phyloP scores from a whole-genome alignment of 169 alveolate species.

The Cryptosporidium tyzzeri region DNA sequence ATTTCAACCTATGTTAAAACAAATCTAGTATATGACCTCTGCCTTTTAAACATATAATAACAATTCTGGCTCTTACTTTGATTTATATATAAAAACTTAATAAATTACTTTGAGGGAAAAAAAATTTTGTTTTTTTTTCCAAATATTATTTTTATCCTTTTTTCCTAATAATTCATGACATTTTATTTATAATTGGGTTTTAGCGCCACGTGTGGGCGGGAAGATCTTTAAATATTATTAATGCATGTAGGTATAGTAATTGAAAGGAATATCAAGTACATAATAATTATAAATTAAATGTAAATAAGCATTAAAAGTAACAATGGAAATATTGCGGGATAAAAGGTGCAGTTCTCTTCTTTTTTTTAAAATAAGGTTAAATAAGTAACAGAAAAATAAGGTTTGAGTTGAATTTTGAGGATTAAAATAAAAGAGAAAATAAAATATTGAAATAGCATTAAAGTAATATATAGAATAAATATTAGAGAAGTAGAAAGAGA shows the following conservation, averaged over 20 bases:
- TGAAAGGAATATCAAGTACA: neutral
- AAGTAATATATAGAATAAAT: too few relatives aligned
- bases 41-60: neutral
- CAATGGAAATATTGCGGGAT: neutral
- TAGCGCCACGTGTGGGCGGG: conserved; percentile 20
- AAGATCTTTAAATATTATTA: conserved; percentile 2
- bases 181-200: neutral
- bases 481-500: too few relatives aligned
- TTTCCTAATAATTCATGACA: neutral
- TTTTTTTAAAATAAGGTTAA: neutral
- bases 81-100: too few relatives aligned
- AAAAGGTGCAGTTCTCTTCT: neutral
- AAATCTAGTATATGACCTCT: too few relatives aligned
- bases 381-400: neutral
- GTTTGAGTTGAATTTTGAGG: neutral
- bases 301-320: too few relatives aligned
- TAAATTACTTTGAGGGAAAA: too few relatives aligned
- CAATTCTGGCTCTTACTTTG: neutral
- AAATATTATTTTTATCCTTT: neutral
- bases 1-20: too few relatives aligned
- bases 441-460: too few relatives aligned
- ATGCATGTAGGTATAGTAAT: conserved; percentile 1
- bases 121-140: neutral
- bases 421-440: neutral
- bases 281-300: neutral